Conservation (phyloP, 768 basidiomycete species). For the Mycena vulgaris region DNA sequence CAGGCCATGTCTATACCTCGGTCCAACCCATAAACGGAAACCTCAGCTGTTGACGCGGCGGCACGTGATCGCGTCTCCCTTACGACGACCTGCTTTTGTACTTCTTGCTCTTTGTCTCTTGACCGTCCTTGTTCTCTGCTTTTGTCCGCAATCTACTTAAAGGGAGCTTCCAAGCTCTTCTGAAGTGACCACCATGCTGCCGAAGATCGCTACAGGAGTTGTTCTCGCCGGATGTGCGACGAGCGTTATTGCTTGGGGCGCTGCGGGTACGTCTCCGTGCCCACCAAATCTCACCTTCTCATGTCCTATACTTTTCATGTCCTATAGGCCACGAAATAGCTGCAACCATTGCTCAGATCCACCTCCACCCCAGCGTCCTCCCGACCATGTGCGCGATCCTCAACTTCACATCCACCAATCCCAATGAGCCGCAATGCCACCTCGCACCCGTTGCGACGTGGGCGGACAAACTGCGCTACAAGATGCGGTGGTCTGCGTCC, state of each 20-base stretch:
- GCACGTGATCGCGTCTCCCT: too few relatives aligned
- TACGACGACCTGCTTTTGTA: too few relatives aligned
- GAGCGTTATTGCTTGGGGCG: conserved; percentile 56
- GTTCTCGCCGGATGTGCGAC: conserved; percentile 14
- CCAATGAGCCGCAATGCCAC: conserved; percentile 73
- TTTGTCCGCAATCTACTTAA: too few relatives aligned
- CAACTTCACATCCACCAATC: conserved; percentile 57
- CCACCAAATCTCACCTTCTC: neutral
- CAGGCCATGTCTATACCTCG: too few relatives aligned
- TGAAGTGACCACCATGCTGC: neutral
- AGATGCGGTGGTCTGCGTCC: conserved; percentile 80
- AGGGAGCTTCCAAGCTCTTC: too few relatives aligned
- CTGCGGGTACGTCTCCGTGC: conserved; percentile 50
- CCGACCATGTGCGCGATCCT: conserved; percentile 82
- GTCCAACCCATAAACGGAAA: too few relatives aligned
- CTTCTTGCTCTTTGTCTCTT: too few relatives aligned
- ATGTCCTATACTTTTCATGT: too few relatives aligned
- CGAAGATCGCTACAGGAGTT: neutral
- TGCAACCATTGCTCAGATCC: conserved; percentile 94
- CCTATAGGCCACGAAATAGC: conserved; percentile 89
- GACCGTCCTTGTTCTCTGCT: too few relatives aligned
- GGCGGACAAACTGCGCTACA: conserved; percentile 82
- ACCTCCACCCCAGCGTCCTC: conserved; percentile 83
- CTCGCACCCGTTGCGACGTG: conserved; percentile 89
- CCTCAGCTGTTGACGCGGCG: too few relatives aligned